Conservation (phyloP, 805 yeast species). For the Metschnikowia corniflorae region DNA sequence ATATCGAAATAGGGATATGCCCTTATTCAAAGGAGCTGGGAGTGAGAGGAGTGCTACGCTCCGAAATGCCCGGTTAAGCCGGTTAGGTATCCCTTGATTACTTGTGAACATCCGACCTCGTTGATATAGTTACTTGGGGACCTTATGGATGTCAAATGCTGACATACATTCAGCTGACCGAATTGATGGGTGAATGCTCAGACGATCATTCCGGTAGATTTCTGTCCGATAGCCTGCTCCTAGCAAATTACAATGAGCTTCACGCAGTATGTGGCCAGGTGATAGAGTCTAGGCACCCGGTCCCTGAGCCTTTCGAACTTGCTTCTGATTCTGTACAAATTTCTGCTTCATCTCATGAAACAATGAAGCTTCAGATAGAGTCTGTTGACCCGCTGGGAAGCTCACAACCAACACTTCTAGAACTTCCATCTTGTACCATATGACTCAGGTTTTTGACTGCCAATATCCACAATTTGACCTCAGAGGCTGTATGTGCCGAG, state of each 20-base stretch:
- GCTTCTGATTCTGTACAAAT: neutral
- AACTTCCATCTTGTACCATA: neutral
- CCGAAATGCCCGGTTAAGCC: too few relatives aligned
- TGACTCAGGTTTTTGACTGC: neutral
- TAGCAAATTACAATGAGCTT: constrained; percentile 6
- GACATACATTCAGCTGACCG: neutral
- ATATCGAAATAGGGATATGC: too few relatives aligned
- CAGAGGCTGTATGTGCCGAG: constrained; percentile 2
- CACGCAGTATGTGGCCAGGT: constrained; percentile 5
- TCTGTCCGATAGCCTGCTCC: neutral
- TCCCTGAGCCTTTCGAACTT: too few relatives aligned
- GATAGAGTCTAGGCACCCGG: too few relatives aligned
- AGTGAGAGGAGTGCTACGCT: too few relatives aligned
- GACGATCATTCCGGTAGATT: neutral
- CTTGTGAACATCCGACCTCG: too few relatives aligned
- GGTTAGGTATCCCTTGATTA: too few relatives aligned
- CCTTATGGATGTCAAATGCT: too few relatives aligned
- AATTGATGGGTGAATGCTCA: neutral
- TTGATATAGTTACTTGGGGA: too few relatives aligned
- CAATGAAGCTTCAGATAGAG: neutral
- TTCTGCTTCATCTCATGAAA: neutral
- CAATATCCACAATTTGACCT: too few relatives aligned
- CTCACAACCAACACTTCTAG: neutral
- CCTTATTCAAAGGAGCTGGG: too few relatives aligned
- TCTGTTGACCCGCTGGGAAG: neutral